Evolutionary conservation across 495 filamentous ascomycete genomes (phyloP), one percentile per base, ranked within the genome.

Genomic region (Hypomontagnella submonticulosa): DNA sequence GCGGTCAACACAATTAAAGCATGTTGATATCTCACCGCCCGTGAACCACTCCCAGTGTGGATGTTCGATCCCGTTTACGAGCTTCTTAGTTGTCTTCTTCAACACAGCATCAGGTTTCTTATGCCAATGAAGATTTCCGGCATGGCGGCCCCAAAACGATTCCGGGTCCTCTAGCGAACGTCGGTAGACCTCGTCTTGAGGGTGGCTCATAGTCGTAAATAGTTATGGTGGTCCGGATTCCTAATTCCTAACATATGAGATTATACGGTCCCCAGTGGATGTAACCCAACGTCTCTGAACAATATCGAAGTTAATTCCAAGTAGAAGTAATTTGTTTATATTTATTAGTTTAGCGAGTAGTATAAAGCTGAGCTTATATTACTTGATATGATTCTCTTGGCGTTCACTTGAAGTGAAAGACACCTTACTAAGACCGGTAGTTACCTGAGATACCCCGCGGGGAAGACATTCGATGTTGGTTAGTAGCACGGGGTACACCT

Each of bases 1-100:
- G 15, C 93, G 83, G 73, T 97, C 93, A 27, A 97, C 78, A 67
- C 92, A 95, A 72, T 97, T 97, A 76, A 90, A 97, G 50, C 87
- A 88, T 0, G 93, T 97, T 20, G 91, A 96, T 70, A 97, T 90
- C 77, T 93, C 87, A 44, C 93, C 93, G 56, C 86, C 91, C 0
- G 92, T 87, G 66, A 97, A 97, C 93, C 92, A 97, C 30, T 85
- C 84, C 90, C 92, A 97, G 69, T 89, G 81, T 20, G 76, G 76
- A 58, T 84, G 81, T 6, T 72, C 56, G 4, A 61, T 58, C 30
- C 79, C 80, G 34, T 59, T 75, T 27, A 64, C 61, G 11, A 86
- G 73, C 4, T 66, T 71, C 63, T 80, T 83, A 23, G 75, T 78
- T 0, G 75, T 76, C 32, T 69, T 71, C 5, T 69, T 72, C 9